Conservation (phyloP, 1,139 yeast genomes). For the Taiozyma sp. region DNA sequence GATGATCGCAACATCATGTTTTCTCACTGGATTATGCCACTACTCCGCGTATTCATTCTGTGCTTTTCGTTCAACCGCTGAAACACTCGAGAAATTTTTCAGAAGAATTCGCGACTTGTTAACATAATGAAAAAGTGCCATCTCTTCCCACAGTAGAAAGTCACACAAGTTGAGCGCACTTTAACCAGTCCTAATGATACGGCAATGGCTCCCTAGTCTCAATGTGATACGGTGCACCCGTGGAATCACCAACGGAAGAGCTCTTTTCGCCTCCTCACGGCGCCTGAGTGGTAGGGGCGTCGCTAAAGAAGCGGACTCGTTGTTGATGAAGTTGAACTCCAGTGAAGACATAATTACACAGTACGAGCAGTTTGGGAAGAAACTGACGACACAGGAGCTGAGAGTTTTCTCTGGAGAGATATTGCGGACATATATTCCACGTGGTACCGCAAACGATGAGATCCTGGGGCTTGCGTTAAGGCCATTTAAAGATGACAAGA, state of each 20-base stretch:
- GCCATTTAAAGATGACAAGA: neutral
- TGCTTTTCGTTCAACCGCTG: neutral
- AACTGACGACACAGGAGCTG: neutral
- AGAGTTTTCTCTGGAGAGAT: neutral
- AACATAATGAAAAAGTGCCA: neutral
- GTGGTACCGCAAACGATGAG: neutral
- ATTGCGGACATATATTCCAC: neutral
- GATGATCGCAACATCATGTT: constrained; percentile 13
- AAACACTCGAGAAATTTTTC: neutral
- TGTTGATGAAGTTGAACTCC: neutral
- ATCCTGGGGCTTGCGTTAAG: neutral
- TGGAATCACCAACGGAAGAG: neutral
- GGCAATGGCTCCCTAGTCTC: neutral
- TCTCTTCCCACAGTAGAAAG: neutral
- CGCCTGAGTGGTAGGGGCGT: neutral
- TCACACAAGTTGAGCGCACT: neutral
- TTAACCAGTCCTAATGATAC: neutral
- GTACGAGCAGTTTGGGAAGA: neutral
- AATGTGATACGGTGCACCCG: neutral
- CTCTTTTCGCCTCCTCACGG: neutral
- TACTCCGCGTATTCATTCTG: neutral
- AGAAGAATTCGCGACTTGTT: neutral
- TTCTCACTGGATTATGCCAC: neutral
- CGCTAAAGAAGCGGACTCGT: neutral
- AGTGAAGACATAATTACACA: neutral